Percentiles rank a stretch among this genome's conserved stretches.
These are phyloP conservation scores for Zarea fungicola DNA, from an alignment of 2,329 filamentous ascomycete genomes.

Conservation along the genomic window DNA sequence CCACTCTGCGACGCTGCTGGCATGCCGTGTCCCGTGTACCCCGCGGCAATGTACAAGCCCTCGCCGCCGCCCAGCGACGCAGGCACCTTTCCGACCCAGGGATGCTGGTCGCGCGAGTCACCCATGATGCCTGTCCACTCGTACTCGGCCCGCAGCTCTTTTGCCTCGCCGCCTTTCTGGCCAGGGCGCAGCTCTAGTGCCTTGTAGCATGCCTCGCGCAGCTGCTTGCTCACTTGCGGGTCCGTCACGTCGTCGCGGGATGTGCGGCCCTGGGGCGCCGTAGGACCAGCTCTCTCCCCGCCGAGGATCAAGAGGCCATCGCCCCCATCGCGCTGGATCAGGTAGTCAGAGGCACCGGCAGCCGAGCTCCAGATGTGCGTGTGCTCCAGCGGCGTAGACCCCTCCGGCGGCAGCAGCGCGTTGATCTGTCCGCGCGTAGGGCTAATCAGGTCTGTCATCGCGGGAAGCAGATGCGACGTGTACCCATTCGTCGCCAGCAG, in stretches of 20 bases:
- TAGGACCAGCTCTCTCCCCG: constrained; percentile 57
- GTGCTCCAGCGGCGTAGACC: constrained; percentile 38
- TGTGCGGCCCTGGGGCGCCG: constrained; percentile 43
- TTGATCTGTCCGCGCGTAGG: constrained; percentile 72
- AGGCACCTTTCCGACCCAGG: constrained; percentile 68
- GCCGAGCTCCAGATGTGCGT: constrained; percentile 58
- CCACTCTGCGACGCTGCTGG: constrained; percentile 64
- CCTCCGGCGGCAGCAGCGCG: constrained; percentile 53
- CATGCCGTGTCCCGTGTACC: constrained; percentile 74
- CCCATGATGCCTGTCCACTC: constrained; percentile 83
- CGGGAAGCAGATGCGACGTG: constrained; percentile 68
- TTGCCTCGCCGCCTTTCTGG: constrained; percentile 30
- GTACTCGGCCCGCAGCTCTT: constrained; percentile 47
- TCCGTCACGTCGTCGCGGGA: constrained; percentile 57
- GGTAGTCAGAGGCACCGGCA: constrained; percentile 55
- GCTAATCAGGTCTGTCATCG: constrained; percentile 65
- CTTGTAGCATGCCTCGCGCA: constrained; percentile 41
- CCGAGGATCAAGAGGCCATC: constrained; percentile 59
- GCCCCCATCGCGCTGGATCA: constrained; percentile 59
- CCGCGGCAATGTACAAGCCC: constrained; percentile 59
- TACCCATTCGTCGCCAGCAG: constrained; percentile 82
- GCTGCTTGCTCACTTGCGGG: constrained; percentile 46
- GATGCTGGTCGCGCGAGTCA: constrained; percentile 60
- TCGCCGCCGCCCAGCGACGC: constrained; percentile 42
- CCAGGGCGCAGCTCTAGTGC: constrained; percentile 37